Base-by-base conservation (phyloP, 2,329 filamentous ascomycete species). In the Westerdykella ornata region DNA sequence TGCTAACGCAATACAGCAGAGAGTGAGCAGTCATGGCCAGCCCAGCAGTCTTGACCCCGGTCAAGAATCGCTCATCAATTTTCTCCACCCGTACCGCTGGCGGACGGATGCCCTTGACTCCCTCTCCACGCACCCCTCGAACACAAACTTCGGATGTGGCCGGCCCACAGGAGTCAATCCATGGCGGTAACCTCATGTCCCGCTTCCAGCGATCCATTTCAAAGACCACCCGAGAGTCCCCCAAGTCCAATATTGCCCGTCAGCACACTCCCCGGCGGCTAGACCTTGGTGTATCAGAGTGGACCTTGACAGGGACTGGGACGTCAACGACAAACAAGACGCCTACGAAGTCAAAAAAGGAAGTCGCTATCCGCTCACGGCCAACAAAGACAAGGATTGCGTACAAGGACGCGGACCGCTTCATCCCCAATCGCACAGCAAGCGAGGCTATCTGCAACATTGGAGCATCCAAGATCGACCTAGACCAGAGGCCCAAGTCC, bases 201-300 rank as follows among this genome's bases (percentile, higher is more conserved):
- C 84, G 88, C 62, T 84, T 95, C 60, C 76, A 84, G 48, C 85
- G 84, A 60, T 82, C 76, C 43, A 68, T 74, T 46, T 76, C 81
- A 47, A 84, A 82, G 71, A 71, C 75, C 31, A 72, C 78, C 31
- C 84, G 85, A 38, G 85, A 92, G 63, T 96, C 90, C 2, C 88
- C 89, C 63, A 97, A 97, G 75, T 96, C 89, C 45, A 97, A 96
- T 75, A 96, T 96, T 66, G 86, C 85, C 52, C 80, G 81, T 51
- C 72, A 72, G 32, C 77, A 82, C 44, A 89, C 87, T 33, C 89
- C 90, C 15, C 85, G 86, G 59, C 87, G 85, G 66, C 77, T 97
- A 30, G 90, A 97, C 68, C 78, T 95, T 31, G 88, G 88, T 52
- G 82, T 95, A 26, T 96, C 89, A 31, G 89, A 98, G 64, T 97